These are phyloP conservation scores for Xylaria polymorpha DNA, from an alignment of 2,329 filamentous ascomycete species.

Conservation along the genomic window DNA sequence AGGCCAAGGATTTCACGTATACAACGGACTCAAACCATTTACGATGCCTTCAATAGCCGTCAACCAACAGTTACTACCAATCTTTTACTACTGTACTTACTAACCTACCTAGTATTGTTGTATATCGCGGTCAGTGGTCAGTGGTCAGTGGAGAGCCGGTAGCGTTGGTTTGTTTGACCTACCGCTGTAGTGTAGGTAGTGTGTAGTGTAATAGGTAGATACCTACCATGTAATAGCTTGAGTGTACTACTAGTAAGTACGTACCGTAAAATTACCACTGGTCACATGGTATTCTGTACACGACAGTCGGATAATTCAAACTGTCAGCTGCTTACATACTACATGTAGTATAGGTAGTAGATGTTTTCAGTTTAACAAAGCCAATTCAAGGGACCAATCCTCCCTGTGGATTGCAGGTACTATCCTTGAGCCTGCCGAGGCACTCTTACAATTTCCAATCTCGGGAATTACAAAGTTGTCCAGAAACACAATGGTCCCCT, in stretches of 20 bases:
- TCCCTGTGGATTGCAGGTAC: neutral
- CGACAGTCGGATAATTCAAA: conserved; percentile 9
- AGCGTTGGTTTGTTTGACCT: conserved; percentile 9
- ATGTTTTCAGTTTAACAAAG: conserved; percentile 2
- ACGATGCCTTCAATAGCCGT: conserved; percentile 29
- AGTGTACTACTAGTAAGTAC: neutral
- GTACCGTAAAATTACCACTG: conserved; percentile 17
- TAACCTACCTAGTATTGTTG: neutral
- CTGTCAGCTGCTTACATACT: conserved; percentile 4
- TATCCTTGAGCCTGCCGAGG: neutral
- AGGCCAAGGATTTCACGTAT: neutral
- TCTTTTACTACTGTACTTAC: too few species aligned
- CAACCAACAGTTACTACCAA: neutral
- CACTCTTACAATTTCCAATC: neutral
- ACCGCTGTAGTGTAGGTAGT: conserved; percentile 4
- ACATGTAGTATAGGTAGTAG: neutral
- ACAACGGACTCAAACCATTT: conserved; percentile 1
- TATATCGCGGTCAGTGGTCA: conserved; percentile 5
- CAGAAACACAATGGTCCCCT: neutral
- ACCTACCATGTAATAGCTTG: too few species aligned
- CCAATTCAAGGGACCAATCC: conserved; percentile 1
- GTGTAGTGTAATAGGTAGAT: too few species aligned
- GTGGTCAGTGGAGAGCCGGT: conserved; percentile 9
- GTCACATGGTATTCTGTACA: conserved; percentile 27
- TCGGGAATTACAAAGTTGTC: neutral